phyloP scores from a whole-genome alignment of 2,329 filamentous ascomycete species.

The Exophiala calicioides region DNA sequence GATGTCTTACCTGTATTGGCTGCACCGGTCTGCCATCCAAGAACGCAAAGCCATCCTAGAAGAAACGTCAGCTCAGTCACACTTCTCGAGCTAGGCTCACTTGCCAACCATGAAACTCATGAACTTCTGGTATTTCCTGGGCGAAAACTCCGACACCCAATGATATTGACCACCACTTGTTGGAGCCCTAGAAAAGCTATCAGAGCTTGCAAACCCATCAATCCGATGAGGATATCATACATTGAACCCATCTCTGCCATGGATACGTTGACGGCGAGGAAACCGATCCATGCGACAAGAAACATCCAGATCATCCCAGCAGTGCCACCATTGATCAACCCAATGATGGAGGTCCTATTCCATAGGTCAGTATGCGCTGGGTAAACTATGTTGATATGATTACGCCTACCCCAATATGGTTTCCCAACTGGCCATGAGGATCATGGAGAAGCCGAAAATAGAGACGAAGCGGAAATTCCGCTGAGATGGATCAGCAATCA shows the following conservation, averaged over 20 bases:
- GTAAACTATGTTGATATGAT: neutral
- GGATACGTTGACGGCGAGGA: slow-evolving; percentile 43
- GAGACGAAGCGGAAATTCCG: slow-evolving; percentile 45
- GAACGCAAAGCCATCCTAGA: slow-evolving; percentile 36
- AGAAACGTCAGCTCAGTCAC: neutral
- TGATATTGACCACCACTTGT: slow-evolving; percentile 42
- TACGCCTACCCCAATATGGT: slow-evolving; percentile 39
- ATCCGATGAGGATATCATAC: slow-evolving; percentile 25
- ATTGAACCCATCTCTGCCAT: slow-evolving; percentile 56
- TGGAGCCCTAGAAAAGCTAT: slow-evolving; percentile 36
- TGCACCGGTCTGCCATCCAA: slow-evolving; percentile 36
- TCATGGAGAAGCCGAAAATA: slow-evolving; percentile 44
- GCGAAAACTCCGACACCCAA: slow-evolving; percentile 41
- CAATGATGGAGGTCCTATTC: slow-evolving; percentile 24
- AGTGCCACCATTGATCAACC: slow-evolving; percentile 51
- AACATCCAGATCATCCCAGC: slow-evolving; percentile 56
- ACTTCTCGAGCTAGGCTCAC: neutral
- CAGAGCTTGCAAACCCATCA: neutral
- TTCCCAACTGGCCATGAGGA: slow-evolving; percentile 45
- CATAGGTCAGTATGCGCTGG: slow-evolving; percentile 8
- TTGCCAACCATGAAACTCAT: slow-evolving; percentile 37
- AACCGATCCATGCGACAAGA: slow-evolving; percentile 51
- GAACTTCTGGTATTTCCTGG: slow-evolving; percentile 36
- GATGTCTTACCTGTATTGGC: slow-evolving; percentile 25
- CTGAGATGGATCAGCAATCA: slow-evolving; percentile 29